phyloP scores from a whole-genome alignment of 2,329 filamentous ascomycete genomes.

The Gyromitra esculenta region DNA sequence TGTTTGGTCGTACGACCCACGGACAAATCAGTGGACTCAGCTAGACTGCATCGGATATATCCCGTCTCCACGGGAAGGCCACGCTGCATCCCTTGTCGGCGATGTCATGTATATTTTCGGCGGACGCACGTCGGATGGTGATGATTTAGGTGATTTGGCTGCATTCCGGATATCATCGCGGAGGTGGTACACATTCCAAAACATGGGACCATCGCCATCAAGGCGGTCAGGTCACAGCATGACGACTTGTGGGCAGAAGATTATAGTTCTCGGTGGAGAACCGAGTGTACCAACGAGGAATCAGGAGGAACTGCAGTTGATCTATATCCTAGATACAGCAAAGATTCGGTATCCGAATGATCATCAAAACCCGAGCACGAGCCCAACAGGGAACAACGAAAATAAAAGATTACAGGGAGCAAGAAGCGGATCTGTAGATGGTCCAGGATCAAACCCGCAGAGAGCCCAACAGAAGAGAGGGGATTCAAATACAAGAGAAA shows the following conservation, averaged over 20 bases:
- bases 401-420: slow-evolving; percentile 51
- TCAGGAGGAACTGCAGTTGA: slow-evolving; percentile 83
- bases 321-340: slow-evolving; percentile 90
- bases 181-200: slow-evolving; percentile 99
- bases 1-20: slow-evolving; percentile 94
- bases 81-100: slow-evolving; percentile 90
- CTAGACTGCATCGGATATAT: slow-evolving; percentile 98
- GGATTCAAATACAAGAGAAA: slow-evolving; percentile 59
- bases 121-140: slow-evolving; percentile 90
- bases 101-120: slow-evolving; percentile 99
- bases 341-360: slow-evolving; percentile 98
- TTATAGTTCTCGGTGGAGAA: slow-evolving; percentile 92
- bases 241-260: slow-evolving; percentile 91
- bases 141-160: slow-evolving; percentile 90
- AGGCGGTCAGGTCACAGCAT: slow-evolving; percentile 96
- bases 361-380: slow-evolving; percentile 60
- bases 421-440: slow-evolving; percentile 53
- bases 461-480: slow-evolving; percentile 40
- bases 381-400: slow-evolving; percentile 60
- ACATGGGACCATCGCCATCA: slow-evolving; percentile 96
- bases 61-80: slow-evolving; percentile 89
- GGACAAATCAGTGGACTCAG: slow-evolving; percentile 82
- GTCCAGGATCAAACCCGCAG: slow-evolving; percentile 34
- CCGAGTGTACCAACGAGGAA: slow-evolving; percentile 86
- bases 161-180: slow-evolving; percentile 83